Base-by-base conservation (phyloP, 2,329 filamentous ascomycete genomes). In the Stagonosporopsis tanaceti region DNA sequence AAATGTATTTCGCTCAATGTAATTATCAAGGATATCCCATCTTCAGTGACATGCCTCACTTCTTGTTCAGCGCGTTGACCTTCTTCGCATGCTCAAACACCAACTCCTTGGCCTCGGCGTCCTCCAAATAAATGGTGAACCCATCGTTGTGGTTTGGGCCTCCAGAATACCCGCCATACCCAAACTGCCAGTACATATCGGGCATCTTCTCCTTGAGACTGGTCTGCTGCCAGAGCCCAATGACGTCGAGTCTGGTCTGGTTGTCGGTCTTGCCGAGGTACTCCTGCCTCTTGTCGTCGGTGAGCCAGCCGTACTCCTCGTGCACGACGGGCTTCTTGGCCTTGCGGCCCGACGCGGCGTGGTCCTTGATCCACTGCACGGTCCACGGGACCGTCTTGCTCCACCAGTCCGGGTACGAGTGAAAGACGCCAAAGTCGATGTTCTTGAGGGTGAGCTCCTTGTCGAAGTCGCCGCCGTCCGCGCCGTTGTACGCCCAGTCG, bases 101-200 rank as follows among this genome's bases (percentile, higher is more conserved):
- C 48, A 70, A 51, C 15, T 40, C 45, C 60, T 67, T 40, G 0
- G 65, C 64, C 50, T 69, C 64, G 0, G 59, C 62, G 56, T 69
- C 64, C 30, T 85, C 83, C 28, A 85, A 61, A 62, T 78, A 86
- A 46, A 86, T 84, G 1, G 84, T 85, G 65, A 85, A 85, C 0
- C 83, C 83, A 50, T 85, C 84, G 40, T 86, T 74, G 47, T 85
- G 74, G 65, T 86, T 86, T 39, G 78, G 76, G 0, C 84, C 83
- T 37, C 83, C 84, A 3, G 82, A 84, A 63, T 79, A 85, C 0
- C 75, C 76, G 4, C 76, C 78, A 61, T 74, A 85, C 0, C 84
- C 84, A 61, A 77, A 85, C 60, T 86, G 84, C 84, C 84, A 86
- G 71, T 80, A 86, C 78, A 85, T 76, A 59, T 85, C 82, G 2